These are phyloP conservation scores for Septoria linicola DNA, from an alignment of 2,329 filamentous ascomycete genomes.

Conservation along the genomic window DNA sequence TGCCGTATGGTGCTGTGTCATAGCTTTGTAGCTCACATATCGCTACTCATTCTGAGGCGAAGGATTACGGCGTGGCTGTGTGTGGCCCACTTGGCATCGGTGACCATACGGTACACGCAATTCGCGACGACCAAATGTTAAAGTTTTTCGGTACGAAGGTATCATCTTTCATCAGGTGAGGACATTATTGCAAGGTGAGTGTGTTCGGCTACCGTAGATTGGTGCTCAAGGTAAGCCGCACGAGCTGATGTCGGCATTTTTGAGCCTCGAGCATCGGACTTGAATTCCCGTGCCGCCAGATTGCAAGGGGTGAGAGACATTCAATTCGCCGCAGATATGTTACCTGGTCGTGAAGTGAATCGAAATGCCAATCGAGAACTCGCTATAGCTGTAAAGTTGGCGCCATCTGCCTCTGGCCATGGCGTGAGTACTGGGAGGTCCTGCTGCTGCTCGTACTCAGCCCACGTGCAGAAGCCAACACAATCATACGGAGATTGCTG, in stretches of 20 bases:
- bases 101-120: not conserved
- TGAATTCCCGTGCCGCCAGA: not conserved
- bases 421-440: not conserved
- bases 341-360: not conserved
- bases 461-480: not conserved
- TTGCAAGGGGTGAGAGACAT: not conserved
- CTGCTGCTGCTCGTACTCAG: not conserved
- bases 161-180: no score
- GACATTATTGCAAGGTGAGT: no score
- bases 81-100: constrained; percentile 4
- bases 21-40: not conserved
- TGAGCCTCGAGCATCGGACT: no score
- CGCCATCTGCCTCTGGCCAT: not conserved
- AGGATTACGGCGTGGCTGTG: constrained; percentile 4
- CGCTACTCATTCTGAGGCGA: not conserved
- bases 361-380: not conserved
- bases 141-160: not conserved
- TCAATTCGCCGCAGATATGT: not conserved
- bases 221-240: no score
- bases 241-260: no score
- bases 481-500: not conserved
- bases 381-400: not conserved
- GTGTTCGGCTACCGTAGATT: no score
- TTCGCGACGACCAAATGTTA: not conserved
- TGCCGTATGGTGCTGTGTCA: no score